Base-by-base conservation (phyloP, 805 yeast genomes). In the Wickerhamia fluorescens region DNA sequence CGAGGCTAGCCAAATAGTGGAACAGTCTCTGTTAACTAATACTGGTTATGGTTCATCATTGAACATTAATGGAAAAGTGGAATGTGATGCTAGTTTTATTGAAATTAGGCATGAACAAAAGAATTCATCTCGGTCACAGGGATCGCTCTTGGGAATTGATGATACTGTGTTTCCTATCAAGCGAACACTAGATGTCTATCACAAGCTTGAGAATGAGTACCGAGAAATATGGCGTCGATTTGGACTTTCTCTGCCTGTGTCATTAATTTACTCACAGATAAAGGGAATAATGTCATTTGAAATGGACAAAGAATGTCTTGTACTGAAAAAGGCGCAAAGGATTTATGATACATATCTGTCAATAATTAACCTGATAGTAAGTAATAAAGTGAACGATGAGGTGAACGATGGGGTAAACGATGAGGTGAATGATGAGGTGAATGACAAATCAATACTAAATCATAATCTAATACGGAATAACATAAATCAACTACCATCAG, bases 1-100 rank as follows among this genome's bases (percentile, higher is more conserved):
- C 4, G 34, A 29, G 6, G 42, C 49, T 2, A 33, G 54, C 19
- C 28, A 34, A 12, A 28, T 49, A 3, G 30, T 63, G n/a, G 76
- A 71, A 42, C 31, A 28, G 9, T 53, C 63, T 3, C 36, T 46
- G 2, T 45, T 62, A 24, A 70, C 76, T 5, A 71, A 71, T 38
- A 68, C 75, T 3, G 78, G 75, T 2, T 50, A 40, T 35, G 75
- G 76, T 0, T 59, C 74, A 1, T 58, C 68, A 1, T 39, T 70
- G 20, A 61, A 65, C 23, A 34, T 51, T 6, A 30, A 44, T 5
- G 71, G 74, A 1, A 27, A 49, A 4, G 71, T 69, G 1, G 58
- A 57, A 29, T 62, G 73, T 30, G 78, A 71, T 45, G 53, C 67
- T 9, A 56, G 66, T 30, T 45, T 57, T 12, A 33, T 68, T 3